Percentiles rank a stretch among this genome's conserved stretches.
Conservation (phyloP, 805 yeast genomes). For the Pichia deserticola region DNA sequence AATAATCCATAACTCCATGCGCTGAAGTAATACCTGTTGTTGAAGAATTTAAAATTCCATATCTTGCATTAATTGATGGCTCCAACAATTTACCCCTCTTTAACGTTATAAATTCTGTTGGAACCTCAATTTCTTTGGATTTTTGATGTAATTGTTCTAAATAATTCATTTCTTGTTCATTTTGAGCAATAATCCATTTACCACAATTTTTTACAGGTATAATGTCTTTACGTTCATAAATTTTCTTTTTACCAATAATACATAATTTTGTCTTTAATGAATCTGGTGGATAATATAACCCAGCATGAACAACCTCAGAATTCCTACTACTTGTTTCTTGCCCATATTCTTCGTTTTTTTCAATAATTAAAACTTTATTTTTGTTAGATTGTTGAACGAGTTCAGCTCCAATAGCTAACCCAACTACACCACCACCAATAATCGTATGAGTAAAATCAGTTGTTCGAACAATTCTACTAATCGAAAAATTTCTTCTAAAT, state of each 20-base stretch:
- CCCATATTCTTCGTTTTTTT: constrained; percentile 59
- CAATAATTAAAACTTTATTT: constrained; percentile 56
- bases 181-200: constrained; percentile 83
- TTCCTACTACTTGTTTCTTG: constrained; percentile 83
- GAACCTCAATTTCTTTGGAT: constrained; percentile 46
- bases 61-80: constrained; percentile 58
- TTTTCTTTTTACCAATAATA: constrained; percentile 61
- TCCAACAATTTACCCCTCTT: constrained; percentile 41
- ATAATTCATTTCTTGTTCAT: constrained; percentile 51
- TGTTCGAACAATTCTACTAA: too few species aligned
- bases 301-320: constrained; percentile 92
- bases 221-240: constrained; percentile 49
- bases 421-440: constrained; percentile 18
- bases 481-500: not conserved
- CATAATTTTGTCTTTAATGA: constrained; percentile 66
- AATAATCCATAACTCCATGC: constrained; percentile 62
- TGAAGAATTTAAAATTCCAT: constrained; percentile 64
- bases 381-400: constrained; percentile 34
- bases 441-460: constrained; percentile 15
- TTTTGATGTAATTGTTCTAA: constrained; percentile 45
- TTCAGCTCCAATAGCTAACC: constrained; percentile 62
- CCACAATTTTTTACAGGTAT: constrained; percentile 64
- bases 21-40: constrained; percentile 82
- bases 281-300: constrained; percentile 68
- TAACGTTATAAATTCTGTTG: constrained; percentile 48